Base-by-base conservation (phyloP, 2,329 filamentous ascomycete species). In the Tympanopsis confertula region DNA sequence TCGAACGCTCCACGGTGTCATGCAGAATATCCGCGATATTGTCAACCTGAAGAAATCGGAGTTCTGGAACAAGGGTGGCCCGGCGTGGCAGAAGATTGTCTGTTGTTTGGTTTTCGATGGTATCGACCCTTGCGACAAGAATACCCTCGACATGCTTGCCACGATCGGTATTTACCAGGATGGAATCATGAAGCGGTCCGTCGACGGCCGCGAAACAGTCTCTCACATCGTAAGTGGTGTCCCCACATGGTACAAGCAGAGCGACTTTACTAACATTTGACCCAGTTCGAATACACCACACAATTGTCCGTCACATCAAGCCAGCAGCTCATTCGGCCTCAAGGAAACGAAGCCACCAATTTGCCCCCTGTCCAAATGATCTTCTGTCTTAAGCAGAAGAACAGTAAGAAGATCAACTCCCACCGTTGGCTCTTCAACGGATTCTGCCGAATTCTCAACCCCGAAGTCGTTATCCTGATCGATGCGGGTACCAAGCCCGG, bases 401-500 rank as follows among this genome's bases (percentile, higher is more conserved):
- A 98, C 72, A 94, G 72, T 68, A 96, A 98, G 73, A 98, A 98
- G 76, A 98, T 98, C 69, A 98, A 98, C 68, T 96, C 91, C 20
- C 91, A 98, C 61, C 75, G 91, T 68, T 98, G 91, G 91, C 74
- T 98, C 20, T 98, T 98, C 66, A 96, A 94, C 49, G 91, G 86
- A 29, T 96, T 98, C 57, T 91, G 91, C 44, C 85, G 89, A 48
- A 94, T 96, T 49, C 65, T 98, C 48, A 96, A 98, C 66, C 91
- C 91, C 13, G 91, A 98, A 61, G 80, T 98, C 42, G 93, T 86
- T 57, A 94, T 98, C 57, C 72, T 98, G 48, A 78, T 98, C 40
- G 91, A 98, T 66, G 91, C 91, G 17, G 91, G 91, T 68, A 98
- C 91, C 37, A 96, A 96, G 68, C 91, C 91, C 18, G 88, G 89